Evolutionary conservation across 2,329 filamentous ascomycete genomes (phyloP).

Genomic region (Neocucurbitaria cava): DNA sequence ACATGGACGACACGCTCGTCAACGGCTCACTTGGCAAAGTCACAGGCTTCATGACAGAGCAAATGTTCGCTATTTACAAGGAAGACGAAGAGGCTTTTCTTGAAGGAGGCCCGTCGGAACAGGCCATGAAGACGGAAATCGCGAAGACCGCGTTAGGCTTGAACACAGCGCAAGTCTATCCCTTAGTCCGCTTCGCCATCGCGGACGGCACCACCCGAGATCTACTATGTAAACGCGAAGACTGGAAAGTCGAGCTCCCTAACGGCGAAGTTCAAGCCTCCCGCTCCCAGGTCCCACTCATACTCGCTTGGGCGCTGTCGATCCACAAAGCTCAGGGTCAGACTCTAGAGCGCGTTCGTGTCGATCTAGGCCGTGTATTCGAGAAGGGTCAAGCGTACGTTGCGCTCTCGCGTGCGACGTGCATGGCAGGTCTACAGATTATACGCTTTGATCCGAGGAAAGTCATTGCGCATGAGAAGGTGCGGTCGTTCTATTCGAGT

Average conservation of each 20-base stretch:
- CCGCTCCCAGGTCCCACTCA: conserved; percentile 77
- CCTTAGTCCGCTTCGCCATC: conserved; percentile 82
- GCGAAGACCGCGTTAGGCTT: conserved; percentile 57
- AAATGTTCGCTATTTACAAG: conserved; percentile 65
- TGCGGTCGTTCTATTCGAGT: conserved; percentile 84
- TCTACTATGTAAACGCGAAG: conserved; percentile 83
- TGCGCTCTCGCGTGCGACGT: conserved; percentile 89
- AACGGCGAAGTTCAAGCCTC: conserved; percentile 93
- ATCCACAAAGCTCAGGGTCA: conserved; percentile 99
- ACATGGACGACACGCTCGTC: conserved; percentile 90
- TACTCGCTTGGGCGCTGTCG: conserved; percentile 94
- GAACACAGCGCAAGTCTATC: conserved; percentile 68
- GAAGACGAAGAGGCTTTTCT: conserved; percentile 65
- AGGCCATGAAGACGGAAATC: conserved; percentile 52
- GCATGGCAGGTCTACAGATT: conserved; percentile 85
- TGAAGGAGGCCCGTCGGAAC: conserved; percentile 54
- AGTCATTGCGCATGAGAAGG: conserved; percentile 91
- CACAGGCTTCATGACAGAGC: conserved; percentile 76
- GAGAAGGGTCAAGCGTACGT: conserved; percentile 99
- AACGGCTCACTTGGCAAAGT: conserved; percentile 94
- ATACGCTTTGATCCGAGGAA: conserved; percentile 86
- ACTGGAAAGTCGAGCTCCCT: conserved; percentile 97
- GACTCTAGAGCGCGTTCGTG: conserved; percentile 90
- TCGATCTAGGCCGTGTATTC: conserved; percentile 89
- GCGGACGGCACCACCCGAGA: conserved; percentile 78